A percentile compares a stretch with the other conserved stretches of the same genome.
These are phyloP conservation scores for Polyporus arcularius DNA, from an alignment of 768 basidiomycete genomes.

Conservation along the genomic window DNA sequence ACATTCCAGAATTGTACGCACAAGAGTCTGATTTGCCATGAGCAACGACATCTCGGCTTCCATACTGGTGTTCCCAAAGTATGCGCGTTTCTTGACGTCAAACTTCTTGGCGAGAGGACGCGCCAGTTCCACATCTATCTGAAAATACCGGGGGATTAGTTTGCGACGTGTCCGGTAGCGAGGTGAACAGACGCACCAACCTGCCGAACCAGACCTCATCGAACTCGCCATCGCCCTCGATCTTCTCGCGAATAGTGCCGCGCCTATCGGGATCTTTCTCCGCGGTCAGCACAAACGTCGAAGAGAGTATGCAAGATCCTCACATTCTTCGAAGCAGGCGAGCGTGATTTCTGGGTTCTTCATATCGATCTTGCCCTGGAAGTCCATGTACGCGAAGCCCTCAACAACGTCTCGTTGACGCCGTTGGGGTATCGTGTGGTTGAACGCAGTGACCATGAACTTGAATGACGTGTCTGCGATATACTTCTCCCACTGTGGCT, in stretches of 20 bases:
- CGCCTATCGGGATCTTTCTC: constrained; percentile 50
- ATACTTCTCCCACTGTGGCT: constrained; percentile 58
- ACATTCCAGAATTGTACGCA: constrained; percentile 30
- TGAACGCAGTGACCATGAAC: constrained; percentile 73
- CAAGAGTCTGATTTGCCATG: constrained; percentile 96
- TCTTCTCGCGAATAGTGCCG: constrained; percentile 45
- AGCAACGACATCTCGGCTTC: constrained; percentile 92
- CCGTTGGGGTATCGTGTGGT: constrained; percentile 69
- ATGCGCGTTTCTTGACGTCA: constrained; percentile 86
- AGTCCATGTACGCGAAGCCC: constrained; percentile 82
- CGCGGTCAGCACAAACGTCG: background rate
- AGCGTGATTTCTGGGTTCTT: constrained; percentile 72
- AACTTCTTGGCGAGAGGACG: constrained; percentile 69
- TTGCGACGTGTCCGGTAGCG: background rate
- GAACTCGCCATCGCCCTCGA: constrained; percentile 69
- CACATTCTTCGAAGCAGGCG: constrained; percentile 88
- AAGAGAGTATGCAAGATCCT: constrained; percentile 23
- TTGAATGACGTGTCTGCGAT: constrained; percentile 74
- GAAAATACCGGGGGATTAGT: constrained; percentile 17
- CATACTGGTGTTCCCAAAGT: constrained; percentile 98
- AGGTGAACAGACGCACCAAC: constrained; percentile 59
- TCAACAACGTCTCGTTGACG: constrained; percentile 72
- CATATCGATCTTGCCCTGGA: constrained; percentile 81
- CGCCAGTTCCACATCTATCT: constrained; percentile 67
- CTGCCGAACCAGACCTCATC: constrained; percentile 79